Conservation (phyloP, 768 basidiomycete species). For the Kwoniella pini region DNA sequence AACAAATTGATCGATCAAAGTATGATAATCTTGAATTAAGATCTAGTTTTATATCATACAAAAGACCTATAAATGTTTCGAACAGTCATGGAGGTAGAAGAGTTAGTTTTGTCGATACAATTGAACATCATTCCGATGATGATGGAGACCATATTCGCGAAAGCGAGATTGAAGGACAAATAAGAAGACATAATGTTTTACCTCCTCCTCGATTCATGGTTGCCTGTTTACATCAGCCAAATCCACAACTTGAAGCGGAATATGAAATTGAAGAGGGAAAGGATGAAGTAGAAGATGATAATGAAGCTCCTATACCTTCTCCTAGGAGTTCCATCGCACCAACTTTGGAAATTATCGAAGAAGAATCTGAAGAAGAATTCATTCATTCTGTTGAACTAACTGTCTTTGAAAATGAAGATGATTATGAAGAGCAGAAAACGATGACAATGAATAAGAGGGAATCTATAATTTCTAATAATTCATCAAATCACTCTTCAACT, state of each 20-base stretch:
- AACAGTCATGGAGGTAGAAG: conserved; percentile 5
- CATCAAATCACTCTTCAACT: background rate
- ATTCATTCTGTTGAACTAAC: background rate
- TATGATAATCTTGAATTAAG: conserved; percentile 1
- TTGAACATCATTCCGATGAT: background rate
- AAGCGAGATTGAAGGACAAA: background rate
- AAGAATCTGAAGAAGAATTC: conserved; percentile 13
- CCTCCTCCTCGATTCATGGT: conserved; percentile 14
- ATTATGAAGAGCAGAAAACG: conserved; percentile 3
- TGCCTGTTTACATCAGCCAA: conserved; percentile 5
- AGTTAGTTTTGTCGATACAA: conserved; percentile 28
- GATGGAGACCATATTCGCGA: background rate
- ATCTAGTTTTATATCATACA: conserved; percentile 12
- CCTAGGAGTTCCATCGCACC: conserved; percentile 15
- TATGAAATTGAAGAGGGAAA: conserved; percentile 4
- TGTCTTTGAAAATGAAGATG: background rate
- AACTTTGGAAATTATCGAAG: conserved; percentile 21
- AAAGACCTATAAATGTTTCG: background rate
- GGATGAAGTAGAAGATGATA: conserved; percentile 5
- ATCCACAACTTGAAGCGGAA: background rate
- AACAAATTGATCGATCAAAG: no score
- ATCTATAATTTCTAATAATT: background rate
- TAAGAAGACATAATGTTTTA: conserved; percentile 2
- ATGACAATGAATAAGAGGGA: background rate
- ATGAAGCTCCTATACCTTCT: conserved; percentile 1